Base-by-base conservation (phyloP, 2,329 filamentous ascomycete species). In the Xenosphaeropsis pyriputrescens region DNA sequence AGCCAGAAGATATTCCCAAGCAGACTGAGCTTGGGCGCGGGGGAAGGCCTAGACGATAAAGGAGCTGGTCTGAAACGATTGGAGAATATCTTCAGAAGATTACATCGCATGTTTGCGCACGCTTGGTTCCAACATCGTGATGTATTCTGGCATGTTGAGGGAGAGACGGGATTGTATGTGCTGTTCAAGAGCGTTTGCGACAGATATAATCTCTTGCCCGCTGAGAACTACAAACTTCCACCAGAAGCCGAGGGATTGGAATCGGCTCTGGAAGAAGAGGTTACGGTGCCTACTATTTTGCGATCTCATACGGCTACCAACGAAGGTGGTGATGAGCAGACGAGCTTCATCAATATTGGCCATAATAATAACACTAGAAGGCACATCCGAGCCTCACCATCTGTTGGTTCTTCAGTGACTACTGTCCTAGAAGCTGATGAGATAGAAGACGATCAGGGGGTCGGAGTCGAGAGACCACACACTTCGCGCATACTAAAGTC, bases 161-260 rank as follows among this genome's bases (percentile, higher is more conserved):
- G 75, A 8, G 76, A 86, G 55, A 85, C 85, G n/a, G 91, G 91
- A 1, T 64, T 98, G 9, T 98, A 98, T 56, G 75, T 93, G 41
- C 80, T 98, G 52, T 98, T 96, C 69, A 96, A 95, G 68, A 91
- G 82, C 0, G 88, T 96, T 16, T 96, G 89, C 58, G 91, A 98
- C 56, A 70, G 80, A 49, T 95, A 94, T 58, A 79, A 81, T 47
- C 68, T 96, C 42, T 76, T 98, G 19, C 86, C 86, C 1, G 78
- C 85, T 36, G 91, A 96, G 60, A 95, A 93, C 55, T 95, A 96
- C 62, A 96, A 93, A 42, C 76, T 98, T 33, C 89, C 91, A 1
- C 75, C 83, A 2, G 89, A 96, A 58, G 89, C 91, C 3, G 89
- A 96, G 58, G 89, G 88, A 1, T 62, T 85, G 2, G 84, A 89